Evolutionary conservation across 306 rosid species (phyloP).

Genomic region (Corylus heterophylla): DNA sequence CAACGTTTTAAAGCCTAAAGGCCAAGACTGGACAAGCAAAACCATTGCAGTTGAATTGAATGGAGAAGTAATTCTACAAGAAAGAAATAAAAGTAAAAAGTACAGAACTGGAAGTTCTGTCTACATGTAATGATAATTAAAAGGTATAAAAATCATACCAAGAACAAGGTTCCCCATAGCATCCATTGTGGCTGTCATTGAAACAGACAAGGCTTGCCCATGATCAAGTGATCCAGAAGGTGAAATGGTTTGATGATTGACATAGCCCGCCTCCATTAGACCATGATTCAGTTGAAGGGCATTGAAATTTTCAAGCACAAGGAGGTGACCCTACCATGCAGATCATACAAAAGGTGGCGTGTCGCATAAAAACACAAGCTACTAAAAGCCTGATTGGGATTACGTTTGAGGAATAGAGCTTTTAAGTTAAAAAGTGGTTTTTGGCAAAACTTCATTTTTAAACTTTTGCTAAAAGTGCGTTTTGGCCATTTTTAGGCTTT

Average conservation of each 20-base stretch:
- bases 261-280: conserved; percentile 84
- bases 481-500: too few species aligned
- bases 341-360: conserved; percentile 18
- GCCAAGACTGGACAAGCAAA: neutral
- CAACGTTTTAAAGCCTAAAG: neutral
- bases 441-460: too few species aligned
- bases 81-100: neutral
- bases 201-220: conserved; percentile 61
- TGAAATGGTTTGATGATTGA: conserved; percentile 50
- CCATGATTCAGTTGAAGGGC: conserved; percentile 75
- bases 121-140: neutral
- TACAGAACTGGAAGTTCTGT: neutral
- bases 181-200: conserved; percentile 87
- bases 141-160: conserved; percentile 42
- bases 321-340: conserved; percentile 80
- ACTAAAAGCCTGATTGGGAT: too few species aligned
- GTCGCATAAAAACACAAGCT: neutral
- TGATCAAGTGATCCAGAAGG: conserved; percentile 39
- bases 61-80: neutral
- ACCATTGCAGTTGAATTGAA: neutral
- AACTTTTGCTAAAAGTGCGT: too few species aligned
- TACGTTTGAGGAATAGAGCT: too few species aligned
- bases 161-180: conserved; percentile 64
- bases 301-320: conserved; percentile 63
- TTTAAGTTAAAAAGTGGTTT: too few species aligned